These are phyloP conservation scores for Lineolata rhizophorae DNA, from an alignment of 495 filamentous ascomycete species.

Conservation along the genomic window DNA sequence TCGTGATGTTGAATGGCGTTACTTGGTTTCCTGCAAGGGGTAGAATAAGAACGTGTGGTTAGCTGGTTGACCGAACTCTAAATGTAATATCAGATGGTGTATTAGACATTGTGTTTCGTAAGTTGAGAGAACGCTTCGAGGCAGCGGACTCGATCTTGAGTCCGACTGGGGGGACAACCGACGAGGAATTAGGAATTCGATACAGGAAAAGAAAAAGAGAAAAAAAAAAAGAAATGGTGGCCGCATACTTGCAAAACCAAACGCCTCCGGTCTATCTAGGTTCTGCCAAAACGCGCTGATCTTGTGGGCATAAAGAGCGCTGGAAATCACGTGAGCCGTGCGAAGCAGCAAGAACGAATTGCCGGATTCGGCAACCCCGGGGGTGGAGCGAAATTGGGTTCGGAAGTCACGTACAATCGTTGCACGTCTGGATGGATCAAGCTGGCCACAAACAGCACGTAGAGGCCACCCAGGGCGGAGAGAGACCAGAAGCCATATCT, in stretches of 20 bases:
- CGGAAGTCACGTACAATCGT: too few relatives aligned
- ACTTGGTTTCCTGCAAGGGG: conserved; percentile 17
- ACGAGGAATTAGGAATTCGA: too few relatives aligned
- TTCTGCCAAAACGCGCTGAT: conserved; percentile 51
- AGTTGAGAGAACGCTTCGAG: too few relatives aligned
- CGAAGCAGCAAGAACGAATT: too few relatives aligned
- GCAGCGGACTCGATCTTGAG: too few relatives aligned
- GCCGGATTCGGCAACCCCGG: too few relatives aligned
- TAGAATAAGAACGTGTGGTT: too few relatives aligned
- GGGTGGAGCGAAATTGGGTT: too few relatives aligned
- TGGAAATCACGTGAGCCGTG: conserved; percentile 16
- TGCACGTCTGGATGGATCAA: conserved; percentile 32
- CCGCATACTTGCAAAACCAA: conserved; percentile 58
- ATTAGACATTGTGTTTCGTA: too few relatives aligned
- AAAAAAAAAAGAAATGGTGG: background rate
- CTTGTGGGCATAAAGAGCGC: conserved; percentile 57
- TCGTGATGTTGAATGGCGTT: conserved; percentile 16
- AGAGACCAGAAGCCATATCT: conserved; percentile 20
- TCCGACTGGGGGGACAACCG: too few relatives aligned
- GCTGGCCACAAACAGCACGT: conserved; percentile 20
- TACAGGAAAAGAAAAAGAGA: conserved; percentile 2
- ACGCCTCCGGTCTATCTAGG: conserved; percentile 47
- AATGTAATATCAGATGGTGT: too few relatives aligned
- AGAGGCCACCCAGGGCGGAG: conserved; percentile 15
- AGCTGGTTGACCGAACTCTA: too few relatives aligned